Evolutionary conservation across 2,329 filamentous ascomycete genomes (phyloP).

Genomic region (Beauveria pseudobassiana): DNA sequence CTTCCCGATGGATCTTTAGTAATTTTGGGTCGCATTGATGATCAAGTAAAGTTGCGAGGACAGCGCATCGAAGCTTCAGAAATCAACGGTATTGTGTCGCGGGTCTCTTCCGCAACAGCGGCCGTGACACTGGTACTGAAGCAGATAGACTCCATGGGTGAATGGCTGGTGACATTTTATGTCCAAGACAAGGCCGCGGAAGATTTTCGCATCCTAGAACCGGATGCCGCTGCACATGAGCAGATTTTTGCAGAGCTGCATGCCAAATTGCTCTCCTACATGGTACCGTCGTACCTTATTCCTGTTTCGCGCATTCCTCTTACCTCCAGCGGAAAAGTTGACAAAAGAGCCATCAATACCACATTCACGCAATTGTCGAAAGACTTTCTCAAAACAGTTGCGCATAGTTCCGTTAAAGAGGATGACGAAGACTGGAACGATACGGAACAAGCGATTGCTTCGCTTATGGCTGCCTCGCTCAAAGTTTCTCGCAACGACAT

Average conservation of each 20-base stretch:
- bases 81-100: conserved; percentile 57
- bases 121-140: conserved; percentile 56
- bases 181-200: conserved; percentile 32
- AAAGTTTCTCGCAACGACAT: conserved; percentile 39
- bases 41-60: conserved; percentile 75
- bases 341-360: conserved; percentile 46
- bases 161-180: conserved; percentile 64
- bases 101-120: conserved; percentile 44
- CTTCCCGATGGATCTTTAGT: conserved; percentile 68
- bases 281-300: conserved; percentile 69
- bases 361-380: conserved; percentile 39
- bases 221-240: conserved; percentile 28
- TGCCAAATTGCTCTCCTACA: conserved; percentile 60
- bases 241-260: conserved; percentile 48
- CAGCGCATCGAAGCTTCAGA: conserved; percentile 74
- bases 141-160: conserved; percentile 26
- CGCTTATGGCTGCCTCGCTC: conserved; percentile 45
- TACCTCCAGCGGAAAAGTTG: conserved; percentile 68
- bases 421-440: conserved; percentile 40
- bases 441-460: conserved; percentile 49
- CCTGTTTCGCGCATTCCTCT: conserved; percentile 63
- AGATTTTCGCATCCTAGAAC: conserved; percentile 30
- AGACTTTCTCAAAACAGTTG: conserved; percentile 34
- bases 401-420: conserved; percentile 20
- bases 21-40: conserved; percentile 66